Conservation (phyloP, 169 alveolate genomes). For the Eimeria praecox region DNA sequence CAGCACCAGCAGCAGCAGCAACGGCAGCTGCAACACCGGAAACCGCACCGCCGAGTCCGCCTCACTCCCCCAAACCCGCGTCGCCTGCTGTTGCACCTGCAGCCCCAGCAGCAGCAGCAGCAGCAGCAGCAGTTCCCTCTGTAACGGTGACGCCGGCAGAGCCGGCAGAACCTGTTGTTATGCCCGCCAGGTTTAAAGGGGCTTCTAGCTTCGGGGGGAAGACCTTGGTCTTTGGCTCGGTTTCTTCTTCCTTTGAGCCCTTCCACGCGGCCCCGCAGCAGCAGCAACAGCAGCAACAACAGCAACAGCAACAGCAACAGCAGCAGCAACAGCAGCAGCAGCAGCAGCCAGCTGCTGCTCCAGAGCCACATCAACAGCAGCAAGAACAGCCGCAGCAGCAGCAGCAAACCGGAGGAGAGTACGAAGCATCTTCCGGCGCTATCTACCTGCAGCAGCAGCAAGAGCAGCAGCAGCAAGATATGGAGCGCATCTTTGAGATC, state of each 20-base stretch:
- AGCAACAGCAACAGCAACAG: not conserved
- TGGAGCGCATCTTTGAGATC: conserved; percentile 41
- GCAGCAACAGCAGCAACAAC: conserved; percentile 22
- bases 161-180: conserved; percentile 25
- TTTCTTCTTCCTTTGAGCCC: conserved; percentile 32
- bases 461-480: conserved; percentile 40
- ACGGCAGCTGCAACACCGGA: not conserved
- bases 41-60: not conserved
- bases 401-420: not conserved
- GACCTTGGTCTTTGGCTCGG: conserved; percentile 30
- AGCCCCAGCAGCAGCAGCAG: conserved; percentile 33
- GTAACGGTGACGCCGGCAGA: conserved; percentile 20
- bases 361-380: not conserved
- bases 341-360: conserved; percentile 31
- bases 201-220: not conserved
- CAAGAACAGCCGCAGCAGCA: not conserved
- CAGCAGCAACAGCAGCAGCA: conserved; percentile 12
- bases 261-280: conserved; percentile 46
- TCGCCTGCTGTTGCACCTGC: not conserved
- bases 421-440: not conserved
- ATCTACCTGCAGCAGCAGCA: conserved; percentile 38
- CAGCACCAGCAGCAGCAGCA: too few relatives aligned
- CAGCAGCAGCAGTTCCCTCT: conserved; percentile 36
- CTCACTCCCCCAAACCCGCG: not conserved
- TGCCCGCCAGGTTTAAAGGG: conserved; percentile 38